These are phyloP conservation scores for Phytophthora fragariaefolia DNA, from an alignment of 352 stramenopile species.

Conservation along the genomic window DNA sequence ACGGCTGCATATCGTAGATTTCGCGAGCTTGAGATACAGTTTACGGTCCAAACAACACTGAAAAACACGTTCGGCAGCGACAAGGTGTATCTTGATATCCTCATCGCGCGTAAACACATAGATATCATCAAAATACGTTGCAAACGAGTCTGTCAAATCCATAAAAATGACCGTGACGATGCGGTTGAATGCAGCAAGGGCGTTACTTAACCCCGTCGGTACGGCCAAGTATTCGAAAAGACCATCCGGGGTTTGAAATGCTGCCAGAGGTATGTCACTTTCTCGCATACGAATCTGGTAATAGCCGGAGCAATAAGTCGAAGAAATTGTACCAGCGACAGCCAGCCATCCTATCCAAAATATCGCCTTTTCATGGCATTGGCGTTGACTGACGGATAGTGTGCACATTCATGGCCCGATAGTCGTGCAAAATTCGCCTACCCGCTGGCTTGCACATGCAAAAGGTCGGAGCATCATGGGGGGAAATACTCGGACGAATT, in stretches of 20 bases:
- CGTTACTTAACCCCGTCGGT: not conserved
- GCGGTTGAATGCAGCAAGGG: not conserved
- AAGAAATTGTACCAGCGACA: not conserved
- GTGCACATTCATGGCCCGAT: not conserved
- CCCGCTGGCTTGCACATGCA: not conserved
- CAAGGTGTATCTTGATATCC: not conserved
- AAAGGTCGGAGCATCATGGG: not conserved
- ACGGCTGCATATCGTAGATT: constrained; percentile 12
- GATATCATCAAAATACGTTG: constrained; percentile 10
- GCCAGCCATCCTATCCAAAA: not conserved
- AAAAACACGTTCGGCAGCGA: constrained; percentile 2
- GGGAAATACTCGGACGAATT: not conserved
- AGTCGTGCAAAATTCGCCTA: not conserved
- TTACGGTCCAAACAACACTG: constrained; percentile 1
- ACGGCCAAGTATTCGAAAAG: not conserved
- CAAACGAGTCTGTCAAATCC: not conserved
- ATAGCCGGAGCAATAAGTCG: not conserved
- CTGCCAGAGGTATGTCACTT: not conserved
- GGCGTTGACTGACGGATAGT: not conserved
- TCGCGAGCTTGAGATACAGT: constrained; percentile 6
- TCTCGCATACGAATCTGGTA: not conserved
- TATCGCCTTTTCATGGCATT: not conserved
- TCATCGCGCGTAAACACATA: constrained; percentile 6
- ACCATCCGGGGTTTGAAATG: not conserved
- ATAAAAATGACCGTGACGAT: not conserved